Conservation (phyloP, 75 land plant genomes). For the Azolla pinnata region DNA sequence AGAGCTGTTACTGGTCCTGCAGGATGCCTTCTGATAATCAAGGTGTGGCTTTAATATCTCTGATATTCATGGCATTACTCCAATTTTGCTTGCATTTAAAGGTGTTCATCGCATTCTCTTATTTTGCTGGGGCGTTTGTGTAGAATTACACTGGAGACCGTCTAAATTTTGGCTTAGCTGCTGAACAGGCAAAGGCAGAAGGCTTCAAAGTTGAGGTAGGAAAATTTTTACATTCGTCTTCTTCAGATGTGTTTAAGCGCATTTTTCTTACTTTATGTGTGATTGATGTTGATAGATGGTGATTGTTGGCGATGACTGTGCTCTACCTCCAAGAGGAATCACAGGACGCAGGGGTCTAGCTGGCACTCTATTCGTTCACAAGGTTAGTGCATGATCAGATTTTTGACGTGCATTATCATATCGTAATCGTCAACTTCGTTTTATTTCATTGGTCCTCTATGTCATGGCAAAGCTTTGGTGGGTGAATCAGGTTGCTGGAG, state of each 20-base stretch:
- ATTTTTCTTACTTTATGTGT: too few species aligned
- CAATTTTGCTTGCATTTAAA: too few species aligned
- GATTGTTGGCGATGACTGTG: conserved; percentile 97
- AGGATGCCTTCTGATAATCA: conserved; percentile 89
- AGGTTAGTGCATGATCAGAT: too few species aligned
- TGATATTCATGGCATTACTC: too few species aligned
- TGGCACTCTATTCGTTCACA: conserved; percentile 84
- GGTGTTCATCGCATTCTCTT: too few species aligned
- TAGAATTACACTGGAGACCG: conserved; percentile 98
- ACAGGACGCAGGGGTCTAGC: conserved; percentile 92
- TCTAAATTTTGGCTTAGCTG: conserved; percentile 89
- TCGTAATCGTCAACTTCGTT: too few species aligned
- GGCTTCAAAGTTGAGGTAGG: conserved; percentile 89
- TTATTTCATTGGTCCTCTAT: too few species aligned
- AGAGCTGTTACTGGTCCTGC: conserved; percentile 89
- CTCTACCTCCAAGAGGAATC: conserved; percentile 79
- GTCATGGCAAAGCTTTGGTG: too few species aligned
- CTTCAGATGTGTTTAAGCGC: too few species aligned
- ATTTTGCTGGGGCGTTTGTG: too few species aligned
- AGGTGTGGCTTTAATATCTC: conserved; percentile 27
- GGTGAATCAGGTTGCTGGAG: conserved; percentile 87
- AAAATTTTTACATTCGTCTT: too few species aligned
- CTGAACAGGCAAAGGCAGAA: conserved; percentile 94
- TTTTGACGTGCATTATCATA: too few species aligned
- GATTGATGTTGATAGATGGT: conserved; percentile 65